Conservation (phyloP, 352 stramenopile species). For the Phytophthora meadii region DNA sequence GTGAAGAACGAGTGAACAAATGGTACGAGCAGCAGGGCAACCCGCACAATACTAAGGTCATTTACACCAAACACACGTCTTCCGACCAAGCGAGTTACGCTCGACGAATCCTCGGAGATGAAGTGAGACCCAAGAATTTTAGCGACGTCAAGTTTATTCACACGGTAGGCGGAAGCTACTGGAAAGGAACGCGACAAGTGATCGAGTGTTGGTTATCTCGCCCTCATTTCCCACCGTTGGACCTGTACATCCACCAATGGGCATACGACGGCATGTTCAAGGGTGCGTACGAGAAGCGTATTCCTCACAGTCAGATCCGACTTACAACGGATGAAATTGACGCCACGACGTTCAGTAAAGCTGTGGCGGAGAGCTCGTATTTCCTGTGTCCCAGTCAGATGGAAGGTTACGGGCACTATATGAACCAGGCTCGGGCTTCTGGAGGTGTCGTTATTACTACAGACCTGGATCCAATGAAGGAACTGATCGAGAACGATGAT, state of each 20-base stretch:
- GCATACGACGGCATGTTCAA: slow-evolving; percentile 52
- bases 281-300: slow-evolving; percentile 34
- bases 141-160: slow-evolving; percentile 47
- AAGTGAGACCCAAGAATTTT: slow-evolving; percentile 48
- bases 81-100: slow-evolving; percentile 53
- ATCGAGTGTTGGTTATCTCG: slow-evolving; percentile 67
- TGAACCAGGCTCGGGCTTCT: slow-evolving; percentile 66
- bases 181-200: slow-evolving; percentile 60
- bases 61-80: slow-evolving; percentile 72
- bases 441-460: slow-evolving; percentile 61
- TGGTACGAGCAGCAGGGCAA: slow-evolving; percentile 72
- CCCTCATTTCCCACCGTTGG: slow-evolving; percentile 50
- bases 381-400: slow-evolving; percentile 70
- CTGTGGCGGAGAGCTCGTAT: slow-evolving; percentile 51
- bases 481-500: slow-evolving; percentile 50
- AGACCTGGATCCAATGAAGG: slow-evolving; percentile 65
- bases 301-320: slow-evolving; percentile 42
- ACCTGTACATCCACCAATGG: slow-evolving; percentile 57
- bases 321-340: slow-evolving; percentile 43
- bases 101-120: slow-evolving; percentile 24
- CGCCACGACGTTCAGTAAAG: slow-evolving; percentile 40
- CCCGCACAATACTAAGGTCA: slow-evolving; percentile 44
- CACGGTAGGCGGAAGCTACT: slow-evolving; percentile 44
- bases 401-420: slow-evolving; percentile 76
- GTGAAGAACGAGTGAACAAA: slow-evolving; percentile 41